A percentile compares a stretch with the other conserved stretches of the same genome.
Evolutionary conservation across 2,329 filamentous ascomycete species (phyloP).

Genomic region (Pestalotiopsis sp.): DNA sequence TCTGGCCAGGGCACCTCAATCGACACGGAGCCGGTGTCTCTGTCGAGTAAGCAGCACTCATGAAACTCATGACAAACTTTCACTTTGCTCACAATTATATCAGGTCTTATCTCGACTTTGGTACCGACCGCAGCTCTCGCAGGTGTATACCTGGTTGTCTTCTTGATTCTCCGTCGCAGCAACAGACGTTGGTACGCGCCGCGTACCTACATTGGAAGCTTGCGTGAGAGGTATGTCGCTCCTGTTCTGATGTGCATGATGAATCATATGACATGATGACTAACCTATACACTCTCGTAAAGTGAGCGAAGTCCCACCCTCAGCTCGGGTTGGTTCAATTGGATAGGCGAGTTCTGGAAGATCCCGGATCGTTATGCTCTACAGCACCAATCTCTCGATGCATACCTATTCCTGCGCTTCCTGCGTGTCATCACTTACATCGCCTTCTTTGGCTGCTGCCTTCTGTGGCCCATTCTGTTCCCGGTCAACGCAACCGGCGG

Average conservation of each 20-base stretch:
- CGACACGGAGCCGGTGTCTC: slow-evolving; percentile 21
- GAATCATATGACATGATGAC: slow-evolving; percentile 10
- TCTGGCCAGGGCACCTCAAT: slow-evolving; percentile 14
- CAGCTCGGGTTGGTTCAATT: slow-evolving; percentile 66
- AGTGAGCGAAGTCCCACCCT: slow-evolving; percentile 62
- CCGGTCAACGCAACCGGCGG: slow-evolving; percentile 87
- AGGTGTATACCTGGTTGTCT: slow-evolving; percentile 44
- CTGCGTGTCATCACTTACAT: slow-evolving; percentile 76
- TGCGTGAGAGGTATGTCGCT: slow-evolving; percentile 41
- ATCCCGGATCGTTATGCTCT: slow-evolving; percentile 78
- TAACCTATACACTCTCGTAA: background rate
- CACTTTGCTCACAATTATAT: background rate
- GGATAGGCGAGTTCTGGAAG: slow-evolving; percentile 69
- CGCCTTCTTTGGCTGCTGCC: slow-evolving; percentile 79
- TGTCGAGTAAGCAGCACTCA: slow-evolving; percentile 23
- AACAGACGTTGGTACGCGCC: slow-evolving; percentile 53
- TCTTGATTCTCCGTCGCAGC: slow-evolving; percentile 47
- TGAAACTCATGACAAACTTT: background rate
- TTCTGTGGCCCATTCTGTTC: slow-evolving; percentile 86
- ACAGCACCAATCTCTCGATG: slow-evolving; percentile 89
- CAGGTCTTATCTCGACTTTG: slow-evolving; percentile 47
- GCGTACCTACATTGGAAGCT: slow-evolving; percentile 51
- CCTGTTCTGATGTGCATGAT: slow-evolving; percentile 18
- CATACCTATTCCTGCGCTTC: slow-evolving; percentile 88
- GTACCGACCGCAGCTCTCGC: slow-evolving; percentile 41